These are phyloP conservation scores for Rhododendron ferrugineum DNA, from an alignment of 148 eudicot genomes.

Conservation along the genomic window DNA sequence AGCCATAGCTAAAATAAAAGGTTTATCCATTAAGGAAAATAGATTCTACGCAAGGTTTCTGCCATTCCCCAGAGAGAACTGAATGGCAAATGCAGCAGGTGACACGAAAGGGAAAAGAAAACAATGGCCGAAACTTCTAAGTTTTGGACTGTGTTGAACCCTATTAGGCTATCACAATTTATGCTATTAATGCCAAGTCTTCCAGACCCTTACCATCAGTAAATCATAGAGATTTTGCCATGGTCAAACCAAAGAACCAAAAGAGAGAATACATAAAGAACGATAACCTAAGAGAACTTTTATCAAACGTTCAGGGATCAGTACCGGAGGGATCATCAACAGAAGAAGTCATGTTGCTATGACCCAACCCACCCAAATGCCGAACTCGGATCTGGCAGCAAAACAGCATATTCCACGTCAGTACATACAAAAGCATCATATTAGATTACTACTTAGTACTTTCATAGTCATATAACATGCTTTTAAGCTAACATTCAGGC, in stretches of 20 bases:
- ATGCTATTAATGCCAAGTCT: background rate
- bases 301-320: background rate
- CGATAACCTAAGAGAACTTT: background rate
- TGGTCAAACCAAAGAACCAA: slow-evolving; percentile 2
- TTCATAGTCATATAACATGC: slow-evolving; percentile 1
- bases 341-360: background rate
- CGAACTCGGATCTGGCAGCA: background rate
- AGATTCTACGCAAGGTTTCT: background rate
- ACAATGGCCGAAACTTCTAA: background rate
- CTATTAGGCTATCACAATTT: background rate
- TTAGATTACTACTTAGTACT: background rate
- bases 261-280: background rate
- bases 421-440: background rate
- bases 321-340: background rate
- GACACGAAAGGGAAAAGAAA: background rate
- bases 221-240: background rate
- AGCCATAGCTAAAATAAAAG: background rate
- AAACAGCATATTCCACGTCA: background rate
- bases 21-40: background rate
- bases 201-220: background rate
- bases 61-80: background rate
- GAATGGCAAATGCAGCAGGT: background rate
- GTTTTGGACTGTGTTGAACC: background rate
- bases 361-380: background rate
- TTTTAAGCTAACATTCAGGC: background rate